These are phyloP conservation scores for Rhizopogon vulgaris DNA, from an alignment of 768 basidiomycete species.

Conservation along the genomic window DNA sequence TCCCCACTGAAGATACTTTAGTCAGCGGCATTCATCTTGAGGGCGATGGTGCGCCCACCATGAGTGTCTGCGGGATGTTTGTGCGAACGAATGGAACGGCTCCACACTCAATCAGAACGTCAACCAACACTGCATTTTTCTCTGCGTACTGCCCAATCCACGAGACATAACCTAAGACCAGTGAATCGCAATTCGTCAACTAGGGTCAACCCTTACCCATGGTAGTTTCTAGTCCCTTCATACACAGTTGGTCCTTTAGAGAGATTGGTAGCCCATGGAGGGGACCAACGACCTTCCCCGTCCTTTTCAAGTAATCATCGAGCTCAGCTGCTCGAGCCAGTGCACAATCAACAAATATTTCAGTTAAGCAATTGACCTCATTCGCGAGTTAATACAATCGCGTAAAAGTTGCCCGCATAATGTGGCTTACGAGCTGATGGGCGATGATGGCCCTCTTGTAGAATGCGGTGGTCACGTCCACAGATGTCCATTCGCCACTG, in stretches of 20 bases:
- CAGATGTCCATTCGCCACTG: constrained; percentile 48
- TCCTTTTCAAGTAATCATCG: constrained; percentile 54
- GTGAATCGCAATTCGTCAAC: background rate
- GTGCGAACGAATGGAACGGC: constrained; percentile 69
- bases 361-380: constrained; percentile 77
- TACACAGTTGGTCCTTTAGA: constrained; percentile 66
- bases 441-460: constrained; percentile 73
- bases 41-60: constrained; percentile 35
- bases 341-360: constrained; percentile 72
- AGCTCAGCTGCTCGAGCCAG: constrained; percentile 56
- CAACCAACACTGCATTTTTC: constrained; percentile 55
- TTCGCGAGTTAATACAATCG: background rate
- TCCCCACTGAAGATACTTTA: constrained; percentile 43
- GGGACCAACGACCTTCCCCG: constrained; percentile 62
- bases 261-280: constrained; percentile 73
- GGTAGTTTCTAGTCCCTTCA: constrained; percentile 63
- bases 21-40: background rate
- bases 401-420: constrained; percentile 7
- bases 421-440: constrained; percentile 54
- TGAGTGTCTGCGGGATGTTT: constrained; percentile 69
- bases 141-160: constrained; percentile 59
- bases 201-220: constrained; percentile 31
- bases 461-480: constrained; percentile 67
- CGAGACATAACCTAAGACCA: constrained; percentile 48
- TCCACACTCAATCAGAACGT: constrained; percentile 57